phyloP scores from a whole-genome alignment of 768 basidiomycete species.

The Cyclocybe aegerita region DNA sequence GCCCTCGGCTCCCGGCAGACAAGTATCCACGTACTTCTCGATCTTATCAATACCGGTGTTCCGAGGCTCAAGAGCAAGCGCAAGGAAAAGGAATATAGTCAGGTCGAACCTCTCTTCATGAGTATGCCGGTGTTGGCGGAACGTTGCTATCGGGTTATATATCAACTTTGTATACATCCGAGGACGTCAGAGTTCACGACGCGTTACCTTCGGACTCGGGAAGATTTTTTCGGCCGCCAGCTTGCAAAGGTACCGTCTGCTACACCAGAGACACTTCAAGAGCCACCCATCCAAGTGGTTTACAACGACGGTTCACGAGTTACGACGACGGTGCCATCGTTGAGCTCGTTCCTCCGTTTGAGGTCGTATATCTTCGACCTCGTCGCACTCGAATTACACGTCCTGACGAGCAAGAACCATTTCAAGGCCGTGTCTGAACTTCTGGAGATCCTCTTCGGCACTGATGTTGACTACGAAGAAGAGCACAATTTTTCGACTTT shows the following conservation, averaged over 20 bases:
- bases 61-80: conserved; percentile 52
- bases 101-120: conserved; percentile 54
- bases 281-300: conserved; percentile 56
- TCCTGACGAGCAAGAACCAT: conserved; percentile 77
- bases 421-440: conserved; percentile 72
- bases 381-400: conserved; percentile 85
- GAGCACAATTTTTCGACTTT: conserved; percentile 57
- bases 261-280: conserved; percentile 48
- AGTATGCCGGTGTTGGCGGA: conserved; percentile 79
- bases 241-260: conserved; percentile 73
- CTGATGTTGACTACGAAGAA: conserved; percentile 50
- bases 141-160: conserved; percentile 77
- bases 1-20: conserved; percentile 69
- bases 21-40: conserved; percentile 79
- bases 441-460: conserved; percentile 80
- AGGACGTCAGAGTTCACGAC: conserved; percentile 78
- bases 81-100: conserved; percentile 33
- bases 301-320: conserved; percentile 74
- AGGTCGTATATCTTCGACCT: conserved; percentile 86
- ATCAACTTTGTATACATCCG: conserved; percentile 86
- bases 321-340: conserved; percentile 61
- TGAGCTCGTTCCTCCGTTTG: conserved; percentile 77
- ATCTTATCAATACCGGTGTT: conserved; percentile 71
- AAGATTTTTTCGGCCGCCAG: conserved; percentile 89
- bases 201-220: conserved; percentile 82